Evolutionary conservation across 2,329 filamentous ascomycete genomes (phyloP).

Genomic region (Byssochlamys sp.): DNA sequence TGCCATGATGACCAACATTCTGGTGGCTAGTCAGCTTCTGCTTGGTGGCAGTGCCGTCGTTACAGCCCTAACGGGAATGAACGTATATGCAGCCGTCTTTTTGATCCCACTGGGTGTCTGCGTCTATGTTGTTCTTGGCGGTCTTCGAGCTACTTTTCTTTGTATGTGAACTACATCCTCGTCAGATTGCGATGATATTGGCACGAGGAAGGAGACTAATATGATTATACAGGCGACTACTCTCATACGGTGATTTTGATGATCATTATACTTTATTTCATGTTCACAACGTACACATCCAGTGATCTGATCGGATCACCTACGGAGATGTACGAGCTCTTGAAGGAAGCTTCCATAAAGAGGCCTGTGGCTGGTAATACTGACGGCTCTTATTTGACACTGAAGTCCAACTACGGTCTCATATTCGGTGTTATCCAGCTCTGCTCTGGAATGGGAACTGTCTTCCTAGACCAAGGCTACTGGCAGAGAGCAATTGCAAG

Average conservation of each 20-base stretch:
- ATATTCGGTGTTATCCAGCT: neutral
- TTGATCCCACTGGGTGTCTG: constrained; percentile 34
- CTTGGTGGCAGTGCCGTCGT: constrained; percentile 37
- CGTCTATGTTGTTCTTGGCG: constrained; percentile 28
- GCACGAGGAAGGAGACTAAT: neutral
- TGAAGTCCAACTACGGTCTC: neutral
- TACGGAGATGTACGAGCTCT: neutral
- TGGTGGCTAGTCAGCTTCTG: constrained; percentile 34
- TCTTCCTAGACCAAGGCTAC: constrained; percentile 38
- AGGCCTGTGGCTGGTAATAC: neutral
- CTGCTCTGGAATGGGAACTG: constrained; percentile 10
- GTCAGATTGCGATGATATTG: too few relatives aligned
- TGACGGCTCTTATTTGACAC: neutral
- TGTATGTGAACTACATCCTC: neutral
- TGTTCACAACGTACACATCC: neutral
- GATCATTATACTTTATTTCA: neutral
- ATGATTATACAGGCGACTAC: neutral
- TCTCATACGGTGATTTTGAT: neutral
- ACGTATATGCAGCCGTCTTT: constrained; percentile 36
- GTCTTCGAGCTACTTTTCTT: constrained; percentile 32
- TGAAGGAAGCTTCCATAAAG: neutral
- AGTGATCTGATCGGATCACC: neutral
- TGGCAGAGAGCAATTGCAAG: constrained; percentile 39
- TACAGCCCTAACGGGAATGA: constrained; percentile 32
- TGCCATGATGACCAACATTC: constrained; percentile 34